These are phyloP conservation scores for Wickerhamomyces pijperi DNA, from an alignment of 805 yeast species.

Conservation along the genomic window DNA sequence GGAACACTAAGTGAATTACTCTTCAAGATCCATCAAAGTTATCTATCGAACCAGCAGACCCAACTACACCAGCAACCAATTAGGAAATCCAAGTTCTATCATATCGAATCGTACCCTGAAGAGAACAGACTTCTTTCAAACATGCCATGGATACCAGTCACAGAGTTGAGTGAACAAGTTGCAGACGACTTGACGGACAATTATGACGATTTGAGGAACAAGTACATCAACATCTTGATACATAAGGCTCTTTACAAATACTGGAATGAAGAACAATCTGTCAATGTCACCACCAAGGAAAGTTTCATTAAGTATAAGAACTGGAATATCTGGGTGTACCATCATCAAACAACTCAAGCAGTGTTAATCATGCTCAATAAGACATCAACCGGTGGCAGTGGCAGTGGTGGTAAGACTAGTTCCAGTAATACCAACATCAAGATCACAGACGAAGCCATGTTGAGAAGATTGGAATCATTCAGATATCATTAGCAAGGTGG, in stretches of 20 bases:
- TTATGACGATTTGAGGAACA: neutral
- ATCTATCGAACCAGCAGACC: neutral
- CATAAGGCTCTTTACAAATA: neutral
- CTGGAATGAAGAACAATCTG: no score
- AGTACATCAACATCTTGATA: neutral
- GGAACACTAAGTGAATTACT: conserved; percentile 1
- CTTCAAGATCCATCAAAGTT: neutral
- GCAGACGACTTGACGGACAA: no score
- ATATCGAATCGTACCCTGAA: neutral
- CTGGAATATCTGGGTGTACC: neutral
- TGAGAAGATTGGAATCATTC: neutral
- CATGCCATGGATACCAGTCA: neutral
- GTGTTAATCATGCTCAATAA: neutral
- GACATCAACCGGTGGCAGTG: neutral
- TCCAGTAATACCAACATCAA: neutral
- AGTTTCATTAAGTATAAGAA: neutral
- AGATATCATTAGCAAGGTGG: neutral
- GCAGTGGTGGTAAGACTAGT: neutral
- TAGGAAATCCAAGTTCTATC: neutral
- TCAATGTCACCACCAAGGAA: neutral
- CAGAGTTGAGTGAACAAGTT: no score
- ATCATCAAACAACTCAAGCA: neutral
- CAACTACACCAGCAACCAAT: neutral
- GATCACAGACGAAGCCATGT: neutral
- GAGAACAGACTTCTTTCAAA: neutral